Base-by-base conservation (phyloP, 345 rosid genomes). In the Arabidopsis arenosa region DNA sequence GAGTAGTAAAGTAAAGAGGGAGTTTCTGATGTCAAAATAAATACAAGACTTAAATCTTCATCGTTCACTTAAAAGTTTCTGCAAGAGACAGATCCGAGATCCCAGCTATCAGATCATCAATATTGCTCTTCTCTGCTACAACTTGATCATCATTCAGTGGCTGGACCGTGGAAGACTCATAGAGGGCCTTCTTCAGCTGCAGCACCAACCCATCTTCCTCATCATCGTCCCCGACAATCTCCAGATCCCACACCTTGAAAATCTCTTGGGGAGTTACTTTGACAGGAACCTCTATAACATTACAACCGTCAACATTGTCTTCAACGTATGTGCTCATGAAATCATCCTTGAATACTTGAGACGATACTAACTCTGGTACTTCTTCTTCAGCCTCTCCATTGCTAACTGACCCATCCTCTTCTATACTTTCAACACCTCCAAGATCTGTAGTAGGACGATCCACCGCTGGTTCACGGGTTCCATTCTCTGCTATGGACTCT, bases 161-260 rank as follows among this genome's bases (percentile, higher is more conserved):
- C 17, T 54, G 76, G 0, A 64, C 63, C 5, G 11, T 48, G 48
- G 67, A 76, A 70, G 77, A 62, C 17, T 63, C 87, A n/a, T 74
- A 54, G 7, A 87, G 68, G 11, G 88, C 89, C 64, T 84, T 81
- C 66, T 82, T 81, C 69, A 86, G 66, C 72, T 83, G 92, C 47
- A 78, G 72, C 47, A 60, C 53, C 66, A 90, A 68, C 78, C 83
- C 91, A 70, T 74, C 88, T 65, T 84, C 89, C 79, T 83, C 93
- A 4, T 77, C 95, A 63, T 77, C 85, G 58, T 84, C 87, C 2
- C 66, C 64, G 6, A 77, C 84, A 65, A 86, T 79, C 67, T 77
- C 76, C 70, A 91, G 75, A 75, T 89, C 96, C 97, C 97, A 88
- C 51, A 87, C 86, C 82, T 58, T 84, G 75, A 89, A 88, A 30